Conservation (phyloP, 129 eudicot genomes). For the Pseudognaphalium luteoalbum region DNA sequence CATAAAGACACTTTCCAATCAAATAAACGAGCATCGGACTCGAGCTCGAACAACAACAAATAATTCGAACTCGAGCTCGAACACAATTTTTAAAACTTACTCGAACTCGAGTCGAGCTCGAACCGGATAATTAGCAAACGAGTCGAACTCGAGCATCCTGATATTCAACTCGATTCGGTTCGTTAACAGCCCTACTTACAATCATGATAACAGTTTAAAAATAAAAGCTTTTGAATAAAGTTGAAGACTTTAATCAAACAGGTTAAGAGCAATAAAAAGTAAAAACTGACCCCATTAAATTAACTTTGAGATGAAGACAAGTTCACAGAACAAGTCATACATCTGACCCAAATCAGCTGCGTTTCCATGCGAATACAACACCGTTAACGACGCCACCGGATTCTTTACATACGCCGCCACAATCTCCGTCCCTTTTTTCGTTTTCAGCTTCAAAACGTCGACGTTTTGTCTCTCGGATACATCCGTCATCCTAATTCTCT, state of each 20-base stretch:
- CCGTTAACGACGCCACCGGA: constrained; percentile 73
- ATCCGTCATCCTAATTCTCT: constrained; percentile 69
- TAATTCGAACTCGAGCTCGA: too few relatives aligned
- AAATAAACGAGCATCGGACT: too few relatives aligned
- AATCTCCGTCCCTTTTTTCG: constrained; percentile 75
- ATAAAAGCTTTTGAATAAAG: not conserved
- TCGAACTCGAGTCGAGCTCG: too few relatives aligned
- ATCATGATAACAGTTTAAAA: too few relatives aligned
- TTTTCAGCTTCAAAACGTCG: constrained; percentile 75
- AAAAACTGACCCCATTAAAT: constrained; percentile 66
- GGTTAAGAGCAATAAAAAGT: not conserved
- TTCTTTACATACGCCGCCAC: constrained; percentile 75
- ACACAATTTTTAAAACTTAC: too few relatives aligned
- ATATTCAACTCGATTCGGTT: too few relatives aligned
- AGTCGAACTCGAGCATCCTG: too few relatives aligned
- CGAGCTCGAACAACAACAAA: too few relatives aligned
- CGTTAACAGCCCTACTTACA: too few relatives aligned
- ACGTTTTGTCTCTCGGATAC: constrained; percentile 76
- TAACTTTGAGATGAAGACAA: constrained; percentile 80
- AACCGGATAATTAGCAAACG: too few relatives aligned
- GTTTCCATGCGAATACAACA: constrained; percentile 92
- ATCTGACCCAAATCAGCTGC: constrained; percentile 99
- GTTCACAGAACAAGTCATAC: constrained; percentile 79
- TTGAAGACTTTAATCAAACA: constrained; percentile 4
- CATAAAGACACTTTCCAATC: too few relatives aligned